Conservation (phyloP, 305 asterid genomes). For the Rubia tinctorum region DNA sequence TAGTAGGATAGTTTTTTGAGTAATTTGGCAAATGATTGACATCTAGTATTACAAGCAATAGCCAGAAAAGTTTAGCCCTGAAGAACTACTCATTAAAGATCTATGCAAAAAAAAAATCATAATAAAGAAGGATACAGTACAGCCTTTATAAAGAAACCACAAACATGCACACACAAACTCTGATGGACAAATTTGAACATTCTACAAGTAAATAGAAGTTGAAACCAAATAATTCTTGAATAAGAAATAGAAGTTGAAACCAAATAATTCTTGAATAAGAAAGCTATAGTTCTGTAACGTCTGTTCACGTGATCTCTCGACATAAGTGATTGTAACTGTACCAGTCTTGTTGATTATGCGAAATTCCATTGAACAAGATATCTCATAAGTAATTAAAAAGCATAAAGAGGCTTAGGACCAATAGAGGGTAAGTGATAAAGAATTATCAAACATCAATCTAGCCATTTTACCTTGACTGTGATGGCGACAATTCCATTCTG, state of each 20-base stretch:
- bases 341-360: neutral
- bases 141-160: neutral
- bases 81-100: neutral
- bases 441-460: neutral
- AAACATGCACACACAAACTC: neutral
- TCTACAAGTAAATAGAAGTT: neutral
- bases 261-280: neutral
- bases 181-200: neutral
- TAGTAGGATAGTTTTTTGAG: neutral
- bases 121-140: neutral
- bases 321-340: neutral
- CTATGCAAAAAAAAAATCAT: neutral
- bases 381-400: neutral
- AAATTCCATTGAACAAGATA: neutral
- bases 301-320: neutral
- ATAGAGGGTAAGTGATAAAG: neutral
- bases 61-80: neutral
- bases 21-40: neutral
- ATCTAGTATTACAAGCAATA: neutral
- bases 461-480: conserved; percentile 62
- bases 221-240: neutral
- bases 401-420: neutral
- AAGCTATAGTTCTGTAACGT: neutral
- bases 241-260: neutral
- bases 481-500: conserved; percentile 71